Evolutionary conservation across 1,284 basidiomycete species (phyloP).

Genomic region (Austroboletus rostrupii): DNA sequence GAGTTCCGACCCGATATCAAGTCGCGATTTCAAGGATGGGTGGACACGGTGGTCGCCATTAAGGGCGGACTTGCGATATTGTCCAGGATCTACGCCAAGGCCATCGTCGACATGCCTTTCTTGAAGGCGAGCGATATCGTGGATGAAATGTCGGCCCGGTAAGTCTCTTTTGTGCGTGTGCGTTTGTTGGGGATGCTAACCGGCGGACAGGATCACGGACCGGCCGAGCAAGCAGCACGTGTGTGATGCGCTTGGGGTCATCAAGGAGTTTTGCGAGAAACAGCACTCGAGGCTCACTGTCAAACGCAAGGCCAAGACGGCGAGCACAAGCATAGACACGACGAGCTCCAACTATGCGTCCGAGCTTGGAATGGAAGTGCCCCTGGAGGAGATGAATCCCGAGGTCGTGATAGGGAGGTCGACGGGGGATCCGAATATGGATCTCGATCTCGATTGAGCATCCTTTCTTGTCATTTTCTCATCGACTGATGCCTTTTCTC

Average conservation of each 20-base stretch:
- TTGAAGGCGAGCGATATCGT: conserved; percentile 46
- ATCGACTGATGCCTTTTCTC: too few species aligned
- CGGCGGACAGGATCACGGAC: conserved; percentile 41
- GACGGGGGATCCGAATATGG: background rate
- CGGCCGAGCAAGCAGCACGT: conserved; percentile 51
- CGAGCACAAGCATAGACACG: background rate
- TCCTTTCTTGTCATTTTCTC: too few species aligned
- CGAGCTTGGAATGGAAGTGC: background rate
- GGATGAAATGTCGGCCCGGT: conserved; percentile 53
- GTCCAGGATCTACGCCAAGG: conserved; percentile 39
- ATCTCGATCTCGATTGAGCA: background rate
- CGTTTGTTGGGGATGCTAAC: background rate
- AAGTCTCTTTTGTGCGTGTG: conserved; percentile 11
- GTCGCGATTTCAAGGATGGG: conserved; percentile 55
- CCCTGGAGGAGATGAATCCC: background rate
- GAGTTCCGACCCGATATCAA: conserved; percentile 56
- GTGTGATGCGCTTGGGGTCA: conserved; percentile 44
- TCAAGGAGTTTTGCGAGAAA: conserved; percentile 46
- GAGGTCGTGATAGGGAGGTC: background rate
- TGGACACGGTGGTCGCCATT: conserved; percentile 33
- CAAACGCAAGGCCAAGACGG: background rate
- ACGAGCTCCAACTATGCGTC: background rate
- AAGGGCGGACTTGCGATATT: conserved; percentile 37
- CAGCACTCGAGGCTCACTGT: conserved; percentile 29
- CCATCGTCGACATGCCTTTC: conserved; percentile 53